Percentiles rank a stretch among this genome's conserved stretches.
These are phyloP conservation scores for Flaveria floridana DNA, from an alignment of 140 eudicot species.

Conservation along the genomic window DNA sequence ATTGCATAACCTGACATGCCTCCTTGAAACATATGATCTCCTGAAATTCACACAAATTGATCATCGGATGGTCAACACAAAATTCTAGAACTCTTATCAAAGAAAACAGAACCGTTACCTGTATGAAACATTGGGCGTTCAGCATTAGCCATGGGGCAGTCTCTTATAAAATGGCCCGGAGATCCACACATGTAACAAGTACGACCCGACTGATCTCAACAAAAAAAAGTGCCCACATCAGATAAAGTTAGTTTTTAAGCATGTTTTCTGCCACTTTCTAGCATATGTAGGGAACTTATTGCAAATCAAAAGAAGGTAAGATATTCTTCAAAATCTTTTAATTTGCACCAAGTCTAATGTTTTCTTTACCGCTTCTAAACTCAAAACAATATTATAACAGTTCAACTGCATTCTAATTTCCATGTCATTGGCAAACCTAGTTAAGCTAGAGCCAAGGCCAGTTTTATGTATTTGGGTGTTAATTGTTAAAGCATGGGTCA, in stretches of 20 bases:
- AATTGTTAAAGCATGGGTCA: not conserved
- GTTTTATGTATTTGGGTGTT: not conserved
- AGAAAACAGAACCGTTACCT: slow-evolving; percentile 30
- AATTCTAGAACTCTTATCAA: not conserved
- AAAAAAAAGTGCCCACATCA: slow-evolving; percentile 14
- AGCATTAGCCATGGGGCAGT: slow-evolving; percentile 57
- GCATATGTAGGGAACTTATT: not conserved
- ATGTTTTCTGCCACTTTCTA: not conserved
- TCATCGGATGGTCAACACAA: slow-evolving; percentile 13
- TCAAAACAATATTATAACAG: not conserved
- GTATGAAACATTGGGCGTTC: slow-evolving; percentile 43
- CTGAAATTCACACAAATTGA: slow-evolving; percentile 35
- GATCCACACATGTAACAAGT: slow-evolving; percentile 85
- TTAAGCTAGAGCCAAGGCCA: not conserved
- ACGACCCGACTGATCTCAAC: slow-evolving; percentile 52
- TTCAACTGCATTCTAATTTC: not conserved
- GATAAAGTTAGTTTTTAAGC: slow-evolving; percentile 20
- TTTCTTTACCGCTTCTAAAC: not conserved
- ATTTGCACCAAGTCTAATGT: not conserved
- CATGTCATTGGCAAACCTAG: not conserved
- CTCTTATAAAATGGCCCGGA: slow-evolving; percentile 78
- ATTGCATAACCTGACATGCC: slow-evolving; percentile 51
- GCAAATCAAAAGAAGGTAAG: not conserved
- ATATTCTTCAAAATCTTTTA: not conserved
- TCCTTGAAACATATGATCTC: slow-evolving; percentile 56